Percentiles rank a stretch among this genome's conserved stretches.
phyloP scores from a whole-genome alignment of 2,329 filamentous ascomycete species.

The Cladosporium sp. region DNA sequence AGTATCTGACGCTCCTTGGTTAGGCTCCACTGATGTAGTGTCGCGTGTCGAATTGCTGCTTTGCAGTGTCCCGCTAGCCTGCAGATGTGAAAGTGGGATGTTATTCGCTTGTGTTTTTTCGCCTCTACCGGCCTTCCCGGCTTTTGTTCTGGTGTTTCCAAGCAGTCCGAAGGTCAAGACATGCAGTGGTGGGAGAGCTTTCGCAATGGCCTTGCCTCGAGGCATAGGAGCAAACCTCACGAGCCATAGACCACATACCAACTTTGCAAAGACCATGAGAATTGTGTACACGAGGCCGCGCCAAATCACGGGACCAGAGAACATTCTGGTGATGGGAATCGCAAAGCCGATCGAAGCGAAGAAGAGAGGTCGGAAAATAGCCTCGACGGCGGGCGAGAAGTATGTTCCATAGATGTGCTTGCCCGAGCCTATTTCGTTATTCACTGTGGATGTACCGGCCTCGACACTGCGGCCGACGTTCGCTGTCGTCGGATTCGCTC shows the following conservation, averaged over 20 bases:
- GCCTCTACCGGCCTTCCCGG: too few relatives aligned
- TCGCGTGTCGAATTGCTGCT: not conserved
- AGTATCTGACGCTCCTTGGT: not conserved
- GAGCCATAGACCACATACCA: conserved; percentile 40
- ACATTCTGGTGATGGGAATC: conserved; percentile 70
- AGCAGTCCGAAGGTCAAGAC: not conserved
- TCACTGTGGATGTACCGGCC: not conserved
- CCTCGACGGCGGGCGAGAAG: conserved; percentile 43
- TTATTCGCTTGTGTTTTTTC: too few relatives aligned
- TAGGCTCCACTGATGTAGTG: not conserved
- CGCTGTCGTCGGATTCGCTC: not conserved
- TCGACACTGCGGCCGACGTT: too few relatives aligned
- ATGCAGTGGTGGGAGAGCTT: not conserved
- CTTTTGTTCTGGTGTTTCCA: not conserved
- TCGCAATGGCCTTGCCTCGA: not conserved
- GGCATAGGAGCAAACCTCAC: conserved; percentile 31
- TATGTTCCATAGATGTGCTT: conserved; percentile 42
- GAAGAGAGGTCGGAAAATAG: conserved; percentile 66
- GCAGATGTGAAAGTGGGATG: not conserved
- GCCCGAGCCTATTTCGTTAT: not conserved
- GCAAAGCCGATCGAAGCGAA: conserved; percentile 75
- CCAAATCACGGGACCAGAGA: conserved; percentile 62
- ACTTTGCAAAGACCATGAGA: conserved; percentile 59
- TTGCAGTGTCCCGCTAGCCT: not conserved
- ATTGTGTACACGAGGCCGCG: conserved; percentile 67